Conservation (phyloP, 176 grass and related monocot species). For the Puccinellia tenuiflora region DNA sequence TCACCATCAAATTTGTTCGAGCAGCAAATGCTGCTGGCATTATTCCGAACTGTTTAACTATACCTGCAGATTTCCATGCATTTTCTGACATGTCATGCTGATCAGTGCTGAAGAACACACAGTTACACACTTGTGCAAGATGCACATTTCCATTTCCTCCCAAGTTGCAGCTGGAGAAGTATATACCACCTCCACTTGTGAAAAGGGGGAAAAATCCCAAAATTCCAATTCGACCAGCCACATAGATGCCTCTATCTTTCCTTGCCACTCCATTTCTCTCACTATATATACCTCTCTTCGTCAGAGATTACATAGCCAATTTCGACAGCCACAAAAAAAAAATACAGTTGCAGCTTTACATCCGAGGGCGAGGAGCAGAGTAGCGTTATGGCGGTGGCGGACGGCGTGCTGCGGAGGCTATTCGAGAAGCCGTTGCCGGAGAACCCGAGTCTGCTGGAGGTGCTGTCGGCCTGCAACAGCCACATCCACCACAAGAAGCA, state of each 20-base stretch:
- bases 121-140: not conserved
- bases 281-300: conserved; percentile 23
- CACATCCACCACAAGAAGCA: conserved; percentile 45
- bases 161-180: conserved; percentile 7
- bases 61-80: not conserved
- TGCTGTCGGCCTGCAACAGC: conserved; percentile 54
- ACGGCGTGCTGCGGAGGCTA: conserved; percentile 58
- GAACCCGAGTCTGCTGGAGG: conserved; percentile 82
- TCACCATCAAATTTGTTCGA: not conserved
- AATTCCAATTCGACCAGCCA: conserved; percentile 19
- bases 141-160: not conserved
- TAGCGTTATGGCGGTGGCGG: conserved; percentile 10
- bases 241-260: conserved; percentile 3
- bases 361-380: not conserved
- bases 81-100: not conserved
- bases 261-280: conserved; percentile 17
- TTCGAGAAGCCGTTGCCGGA: conserved; percentile 97
- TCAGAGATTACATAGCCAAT: not conserved
- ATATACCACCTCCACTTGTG: conserved; percentile 8
- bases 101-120: not conserved
- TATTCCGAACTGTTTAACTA: not conserved
- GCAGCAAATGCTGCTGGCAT: not conserved
- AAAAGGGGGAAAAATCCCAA: not conserved
- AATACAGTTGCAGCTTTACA: not conserved
- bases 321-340: not conserved